A percentile compares a stretch with the other conserved stretches of the same genome.
Evolutionary conservation across 2,329 filamentous ascomycete species (phyloP).

Genomic region (Aspergillus sp.): DNA sequence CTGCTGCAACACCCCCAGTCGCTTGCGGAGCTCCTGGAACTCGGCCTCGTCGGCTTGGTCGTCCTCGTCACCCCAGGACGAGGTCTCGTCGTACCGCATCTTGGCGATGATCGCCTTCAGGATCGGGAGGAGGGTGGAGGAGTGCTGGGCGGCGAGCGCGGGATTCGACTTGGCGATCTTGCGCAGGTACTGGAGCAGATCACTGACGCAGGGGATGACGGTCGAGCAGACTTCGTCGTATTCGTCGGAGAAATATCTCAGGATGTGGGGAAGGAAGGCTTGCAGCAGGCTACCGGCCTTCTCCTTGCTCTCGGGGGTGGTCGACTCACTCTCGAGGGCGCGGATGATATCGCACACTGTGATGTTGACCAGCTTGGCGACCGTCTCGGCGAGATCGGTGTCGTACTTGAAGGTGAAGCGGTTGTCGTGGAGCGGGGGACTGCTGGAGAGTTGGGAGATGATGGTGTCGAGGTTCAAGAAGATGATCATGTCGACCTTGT

Average conservation of each 20-base stretch:
- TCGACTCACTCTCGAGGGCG: slow-evolving; percentile 68
- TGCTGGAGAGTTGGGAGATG: slow-evolving; percentile 79
- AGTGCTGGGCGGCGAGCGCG: slow-evolving; percentile 69
- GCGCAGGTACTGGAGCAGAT: slow-evolving; percentile 85
- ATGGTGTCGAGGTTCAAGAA: slow-evolving; percentile 87
- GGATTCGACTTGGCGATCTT: slow-evolving; percentile 65
- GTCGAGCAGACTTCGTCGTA: slow-evolving; percentile 98
- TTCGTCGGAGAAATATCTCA: slow-evolving; percentile 95
- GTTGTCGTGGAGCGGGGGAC: slow-evolving; percentile 74
- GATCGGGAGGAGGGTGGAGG: slow-evolving; percentile 80
- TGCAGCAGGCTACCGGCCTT: slow-evolving; percentile 80
- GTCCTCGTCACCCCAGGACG: slow-evolving; percentile 88
- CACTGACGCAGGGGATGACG: slow-evolving; percentile 88
- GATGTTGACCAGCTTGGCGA: slow-evolving; percentile 93
- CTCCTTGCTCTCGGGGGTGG: slow-evolving; percentile 61
- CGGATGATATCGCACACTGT: slow-evolving; percentile 83
- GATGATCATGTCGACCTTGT: slow-evolving; percentile 91
- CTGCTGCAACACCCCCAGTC: slow-evolving; percentile 87
- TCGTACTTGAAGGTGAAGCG: slow-evolving; percentile 85
- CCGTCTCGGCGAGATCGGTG: slow-evolving; percentile 89
- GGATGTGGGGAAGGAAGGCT: slow-evolving; percentile 77
- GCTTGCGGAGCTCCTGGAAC: slow-evolving; percentile 89
- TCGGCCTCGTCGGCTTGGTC: slow-evolving; percentile 96
- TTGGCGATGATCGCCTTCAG: slow-evolving; percentile 89
- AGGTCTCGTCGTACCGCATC: slow-evolving; percentile 96